These are phyloP conservation scores for Carpinus fangiana DNA, from an alignment of 306 rosid genomes.

Conservation along the genomic window DNA sequence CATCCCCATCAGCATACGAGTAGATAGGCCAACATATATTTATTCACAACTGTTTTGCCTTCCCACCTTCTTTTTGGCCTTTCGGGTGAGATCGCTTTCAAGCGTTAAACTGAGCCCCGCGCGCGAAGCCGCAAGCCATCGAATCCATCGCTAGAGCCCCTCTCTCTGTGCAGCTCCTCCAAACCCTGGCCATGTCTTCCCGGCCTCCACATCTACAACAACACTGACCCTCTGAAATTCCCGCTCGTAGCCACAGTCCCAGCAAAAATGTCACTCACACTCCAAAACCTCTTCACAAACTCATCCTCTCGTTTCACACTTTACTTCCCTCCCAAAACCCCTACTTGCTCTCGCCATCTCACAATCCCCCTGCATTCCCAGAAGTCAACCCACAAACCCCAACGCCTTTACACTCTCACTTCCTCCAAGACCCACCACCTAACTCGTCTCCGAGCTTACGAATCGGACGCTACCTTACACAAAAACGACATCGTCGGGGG, in stretches of 20 bases:
- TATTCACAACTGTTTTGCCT: no score
- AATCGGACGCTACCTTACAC: constrained; percentile 26
- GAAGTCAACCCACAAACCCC: constrained; percentile 26
- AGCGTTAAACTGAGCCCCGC: background rate
- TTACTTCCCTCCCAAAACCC: constrained; percentile 35
- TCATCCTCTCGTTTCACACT: constrained; percentile 43
- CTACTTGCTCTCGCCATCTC: constrained; percentile 25
- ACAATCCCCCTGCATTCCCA: constrained; percentile 19
- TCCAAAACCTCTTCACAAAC: constrained; percentile 25
- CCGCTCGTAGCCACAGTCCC: background rate
- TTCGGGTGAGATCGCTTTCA: background rate
- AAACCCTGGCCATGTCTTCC: constrained; percentile 2
- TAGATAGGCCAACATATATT: no score
- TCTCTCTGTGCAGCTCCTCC: constrained; percentile 3
- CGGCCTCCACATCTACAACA: background rate
- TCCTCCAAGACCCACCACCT: constrained; percentile 26
- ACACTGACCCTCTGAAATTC: background rate
- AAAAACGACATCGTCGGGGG: constrained; percentile 13
- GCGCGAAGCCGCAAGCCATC: constrained; percentile 35
- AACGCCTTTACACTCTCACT: constrained; percentile 14
- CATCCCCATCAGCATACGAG: no score
- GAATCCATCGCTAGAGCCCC: constrained; percentile 24
- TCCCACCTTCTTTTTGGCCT: no score
- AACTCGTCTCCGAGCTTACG: constrained; percentile 25
- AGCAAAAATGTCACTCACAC: constrained; percentile 57